Percentiles rank a stretch among this genome's conserved stretches.
Conservation (phyloP, 176 grass and related monocot genomes). For the Typha latifolia region DNA sequence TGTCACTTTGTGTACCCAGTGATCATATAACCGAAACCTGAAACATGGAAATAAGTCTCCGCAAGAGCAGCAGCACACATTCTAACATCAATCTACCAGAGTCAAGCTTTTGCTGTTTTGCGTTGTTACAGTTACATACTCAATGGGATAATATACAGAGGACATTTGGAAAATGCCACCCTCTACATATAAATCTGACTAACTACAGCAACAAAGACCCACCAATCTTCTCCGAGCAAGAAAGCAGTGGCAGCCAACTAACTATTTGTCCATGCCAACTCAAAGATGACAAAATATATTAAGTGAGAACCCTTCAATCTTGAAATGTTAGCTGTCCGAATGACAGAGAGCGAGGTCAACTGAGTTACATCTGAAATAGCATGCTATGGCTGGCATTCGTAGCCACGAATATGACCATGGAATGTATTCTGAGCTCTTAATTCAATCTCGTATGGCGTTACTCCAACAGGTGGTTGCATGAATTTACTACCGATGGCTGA, state of each 20-base stretch:
- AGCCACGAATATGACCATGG: slow-evolving; percentile 31
- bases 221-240: no score
- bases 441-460: slow-evolving; percentile 23
- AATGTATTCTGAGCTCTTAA: slow-evolving; percentile 43
- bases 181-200: no score
- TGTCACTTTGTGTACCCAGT: no score
- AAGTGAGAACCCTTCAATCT: neutral
- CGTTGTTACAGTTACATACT: neutral
- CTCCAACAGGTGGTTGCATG: slow-evolving; percentile 11
- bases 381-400: slow-evolving; percentile 16
- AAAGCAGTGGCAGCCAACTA: no score
- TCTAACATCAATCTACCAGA: neutral
- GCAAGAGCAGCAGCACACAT: neutral
- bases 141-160: neutral
- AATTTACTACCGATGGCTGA: slow-evolving; percentile 1
- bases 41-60: no score
- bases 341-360: neutral
- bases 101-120: neutral
- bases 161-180: neutral
- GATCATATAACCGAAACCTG: no score
- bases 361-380: slow-evolving; percentile 22
- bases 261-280: no score
- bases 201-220: no score
- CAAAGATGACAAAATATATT: no score
- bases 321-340: neutral